A percentile compares a stretch with the other conserved stretches of the same genome.
These are phyloP conservation scores for Globisporangium cystogenes DNA, from an alignment of 352 stramenopile species.

Conservation along the genomic window DNA sequence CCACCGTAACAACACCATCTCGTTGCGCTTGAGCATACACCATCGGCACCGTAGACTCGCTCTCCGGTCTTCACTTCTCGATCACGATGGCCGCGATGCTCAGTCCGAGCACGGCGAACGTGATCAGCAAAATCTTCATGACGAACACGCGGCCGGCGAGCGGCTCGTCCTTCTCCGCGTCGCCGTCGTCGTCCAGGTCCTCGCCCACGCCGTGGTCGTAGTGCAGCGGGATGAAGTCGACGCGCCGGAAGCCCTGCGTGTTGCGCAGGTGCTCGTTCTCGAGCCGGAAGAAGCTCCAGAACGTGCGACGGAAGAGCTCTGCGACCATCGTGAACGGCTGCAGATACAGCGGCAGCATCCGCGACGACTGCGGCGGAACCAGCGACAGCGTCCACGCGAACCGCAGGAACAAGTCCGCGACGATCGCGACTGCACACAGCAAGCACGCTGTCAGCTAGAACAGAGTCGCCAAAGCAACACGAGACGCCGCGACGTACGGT, in stretches of 20 bases:
- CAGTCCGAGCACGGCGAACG: constrained; percentile 29
- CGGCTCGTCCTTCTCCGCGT: constrained; percentile 10
- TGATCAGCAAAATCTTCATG: constrained; percentile 31
- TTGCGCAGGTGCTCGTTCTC: constrained; percentile 87
- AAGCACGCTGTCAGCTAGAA: too few relatives aligned
- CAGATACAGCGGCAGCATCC: constrained; percentile 55
- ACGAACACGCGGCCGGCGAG: constrained; percentile 26
- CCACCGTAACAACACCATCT: too few relatives aligned
- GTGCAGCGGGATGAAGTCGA: constrained; percentile 81
- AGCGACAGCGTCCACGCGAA: constrained; percentile 83
- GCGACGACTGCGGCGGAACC: constrained; percentile 41
- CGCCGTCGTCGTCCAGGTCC: constrained; percentile 32
- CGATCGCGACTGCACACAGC: constrained; percentile 37
- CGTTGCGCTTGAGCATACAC: too few relatives aligned
- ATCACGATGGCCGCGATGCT: constrained; percentile 30
- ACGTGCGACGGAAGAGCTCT: constrained; percentile 79
- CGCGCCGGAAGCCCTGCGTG: constrained; percentile 75
- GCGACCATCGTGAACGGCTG: constrained; percentile 84
- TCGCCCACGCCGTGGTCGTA: constrained; percentile 71
- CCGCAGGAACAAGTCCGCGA: constrained; percentile 71
- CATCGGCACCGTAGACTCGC: too few relatives aligned
- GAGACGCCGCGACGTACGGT: constrained; percentile 23
- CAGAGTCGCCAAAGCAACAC: too few relatives aligned
- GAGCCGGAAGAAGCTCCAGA: constrained; percentile 84
- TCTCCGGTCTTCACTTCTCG: constrained; percentile 14